Percentiles rank a stretch among this genome's conserved stretches.
These are phyloP conservation scores for Fonsecaea pedrosoi DNA, from an alignment of 2,329 filamentous ascomycete species.

Conservation along the genomic window DNA sequence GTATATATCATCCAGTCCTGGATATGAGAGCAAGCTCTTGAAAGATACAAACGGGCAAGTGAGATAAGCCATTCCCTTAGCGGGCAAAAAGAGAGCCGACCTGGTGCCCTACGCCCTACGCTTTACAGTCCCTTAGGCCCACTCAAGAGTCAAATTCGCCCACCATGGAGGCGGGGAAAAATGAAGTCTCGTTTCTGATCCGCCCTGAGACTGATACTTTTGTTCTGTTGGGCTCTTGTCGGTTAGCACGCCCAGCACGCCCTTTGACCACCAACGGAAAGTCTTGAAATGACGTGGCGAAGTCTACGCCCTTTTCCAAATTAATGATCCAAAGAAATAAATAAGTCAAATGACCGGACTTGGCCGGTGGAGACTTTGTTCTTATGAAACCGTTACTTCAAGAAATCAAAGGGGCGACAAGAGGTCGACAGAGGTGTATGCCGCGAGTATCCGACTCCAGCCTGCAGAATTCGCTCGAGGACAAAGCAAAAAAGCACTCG, in stretches of 20 bases:
- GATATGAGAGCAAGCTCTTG: neutral
- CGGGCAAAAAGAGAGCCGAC: neutral
- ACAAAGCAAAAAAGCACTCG: neutral
- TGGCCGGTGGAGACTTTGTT: neutral
- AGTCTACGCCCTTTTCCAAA: neutral
- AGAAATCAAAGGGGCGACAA: neutral
- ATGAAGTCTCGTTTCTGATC: neutral
- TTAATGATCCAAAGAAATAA: neutral
- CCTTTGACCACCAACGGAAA: neutral
- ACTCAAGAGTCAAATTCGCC: constrained; percentile 2
- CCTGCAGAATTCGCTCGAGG: neutral
- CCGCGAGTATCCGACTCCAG: neutral
- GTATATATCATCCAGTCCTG: neutral
- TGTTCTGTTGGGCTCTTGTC: neutral
- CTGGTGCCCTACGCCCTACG: constrained; percentile 1
- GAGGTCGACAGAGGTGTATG: neutral
- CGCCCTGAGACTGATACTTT: neutral
- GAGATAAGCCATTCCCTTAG: neutral
- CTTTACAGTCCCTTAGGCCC: constrained; percentile 1
- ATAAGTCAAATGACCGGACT: neutral
- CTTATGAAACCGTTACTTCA: constrained; percentile 2
- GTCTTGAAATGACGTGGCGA: neutral
- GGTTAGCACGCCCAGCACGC: neutral
- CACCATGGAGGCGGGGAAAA: neutral
- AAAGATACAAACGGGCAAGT: neutral